phyloP scores from a whole-genome alignment of 495 filamentous ascomycete genomes.

The Hypoxylon fragiforme region DNA sequence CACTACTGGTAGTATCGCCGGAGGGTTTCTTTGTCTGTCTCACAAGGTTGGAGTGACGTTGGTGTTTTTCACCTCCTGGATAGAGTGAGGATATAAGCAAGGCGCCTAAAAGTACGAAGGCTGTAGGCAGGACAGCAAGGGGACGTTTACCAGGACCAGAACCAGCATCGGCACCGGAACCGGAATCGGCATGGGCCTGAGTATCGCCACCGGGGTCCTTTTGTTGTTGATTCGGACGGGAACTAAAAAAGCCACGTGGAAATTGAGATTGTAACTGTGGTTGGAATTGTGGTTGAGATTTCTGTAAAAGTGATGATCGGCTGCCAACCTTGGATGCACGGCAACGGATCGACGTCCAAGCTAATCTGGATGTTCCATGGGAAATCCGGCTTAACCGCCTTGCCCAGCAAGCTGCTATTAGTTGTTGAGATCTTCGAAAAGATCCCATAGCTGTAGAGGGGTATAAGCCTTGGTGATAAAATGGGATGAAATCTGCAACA shows the following conservation, averaged over 20 bases:
- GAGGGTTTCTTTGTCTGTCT: constrained; percentile 17
- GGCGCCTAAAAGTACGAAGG: constrained; percentile 39
- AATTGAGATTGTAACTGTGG: too few relatives aligned
- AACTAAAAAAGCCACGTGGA: constrained; percentile 36
- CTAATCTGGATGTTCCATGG: constrained; percentile 18
- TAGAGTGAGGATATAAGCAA: constrained; percentile 49
- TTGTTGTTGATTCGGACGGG: constrained; percentile 10
- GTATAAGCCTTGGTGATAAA: constrained; percentile 20
- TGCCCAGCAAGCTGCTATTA: constrained; percentile 18
- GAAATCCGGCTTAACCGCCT: constrained; percentile 13
- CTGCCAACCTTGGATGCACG: constrained; percentile 1
- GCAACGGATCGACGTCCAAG: constrained; percentile 14
- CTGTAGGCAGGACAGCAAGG: constrained; percentile 27
- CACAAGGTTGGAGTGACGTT: constrained; percentile 14
- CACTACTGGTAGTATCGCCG: background rate
- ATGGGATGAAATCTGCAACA: constrained; percentile 18
- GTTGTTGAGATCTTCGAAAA: constrained; percentile 21
- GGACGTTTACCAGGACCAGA: constrained; percentile 36
- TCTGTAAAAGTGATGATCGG: constrained; percentile 20
- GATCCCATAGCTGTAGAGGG: constrained; percentile 23
- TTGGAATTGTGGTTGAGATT: too few relatives aligned
- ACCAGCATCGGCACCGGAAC: too few relatives aligned
- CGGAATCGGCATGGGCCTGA: too few relatives aligned
- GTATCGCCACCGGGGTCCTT: constrained; percentile 14
- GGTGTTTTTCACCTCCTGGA: constrained; percentile 46